Base-by-base conservation (phyloP, 495 filamentous ascomycete genomes). In the Aspergillus indologenus region DNA sequence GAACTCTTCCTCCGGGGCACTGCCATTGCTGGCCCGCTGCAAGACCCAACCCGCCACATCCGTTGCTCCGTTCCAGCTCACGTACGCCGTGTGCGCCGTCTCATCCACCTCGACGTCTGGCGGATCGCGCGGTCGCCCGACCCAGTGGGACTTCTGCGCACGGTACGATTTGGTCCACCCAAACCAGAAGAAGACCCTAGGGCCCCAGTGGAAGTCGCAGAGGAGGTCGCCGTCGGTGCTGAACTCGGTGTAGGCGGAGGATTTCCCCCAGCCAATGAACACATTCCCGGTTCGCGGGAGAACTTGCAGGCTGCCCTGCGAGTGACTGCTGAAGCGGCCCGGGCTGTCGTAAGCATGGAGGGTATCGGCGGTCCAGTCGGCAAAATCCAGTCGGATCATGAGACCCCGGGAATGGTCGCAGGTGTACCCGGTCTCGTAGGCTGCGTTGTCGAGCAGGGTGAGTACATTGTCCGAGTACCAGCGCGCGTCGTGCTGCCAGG, bases 401-500 rank as follows among this genome's bases (percentile, higher is more conserved):
- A 54, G 22, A 11, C 54, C 58, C 7, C 44, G 43, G 6, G 51
- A 58, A 20, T 54, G 45, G 22, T 51, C 50, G 20, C 47, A 18
- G 11, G 42, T 55, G 23, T 52, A 18, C 11, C 31, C 6, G 45
- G 45, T 44, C 14, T 64, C 64, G 60, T 71, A 69, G 56, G 63
- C 67, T 18, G 63, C 71, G 59, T 80, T 81, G 63, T 82, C 77
- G 54, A 74, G 76, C 20, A 82, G 54, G 6, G 72, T 73, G 44
- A 82, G 63, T 42, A 65, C 65, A 44, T 65, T 49, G 60, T 64
- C 51, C 8, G 23, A 64, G 64, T 43, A 72, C 61, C 65, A 73
- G 73, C 78, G 70, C 0, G 76, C 81, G 57, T 84, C 72, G 58
- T 84, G 81, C 63, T 83, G 81, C 63, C 74, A 81, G 40, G 68